Evolutionary conservation across 257 asterid species (phyloP).

Genomic region (Hygrophila difformis): DNA sequence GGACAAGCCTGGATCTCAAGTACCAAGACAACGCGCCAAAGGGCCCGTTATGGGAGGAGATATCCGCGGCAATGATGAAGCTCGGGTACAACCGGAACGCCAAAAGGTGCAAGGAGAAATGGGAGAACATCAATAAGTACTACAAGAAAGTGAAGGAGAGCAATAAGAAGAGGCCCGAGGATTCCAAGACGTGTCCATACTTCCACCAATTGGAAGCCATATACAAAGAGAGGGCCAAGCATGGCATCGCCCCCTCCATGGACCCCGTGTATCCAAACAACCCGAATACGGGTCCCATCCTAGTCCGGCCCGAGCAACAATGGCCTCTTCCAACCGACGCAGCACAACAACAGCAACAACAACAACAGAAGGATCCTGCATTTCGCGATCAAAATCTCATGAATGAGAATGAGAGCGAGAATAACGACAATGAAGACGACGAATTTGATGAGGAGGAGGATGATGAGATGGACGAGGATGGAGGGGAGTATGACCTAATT

Average conservation of each 20-base stretch:
- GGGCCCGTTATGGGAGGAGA: slow-evolving; percentile 66
- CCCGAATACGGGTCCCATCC: slow-evolving; percentile 30
- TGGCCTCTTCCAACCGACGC: slow-evolving; percentile 33
- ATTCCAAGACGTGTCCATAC: slow-evolving; percentile 64
- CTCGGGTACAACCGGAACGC: slow-evolving; percentile 51
- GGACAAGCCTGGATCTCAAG: slow-evolving; percentile 41
- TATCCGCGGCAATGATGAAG: slow-evolving; percentile 40
- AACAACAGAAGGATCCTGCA: slow-evolving; percentile 12
- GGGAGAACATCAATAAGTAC: slow-evolving; percentile 73
- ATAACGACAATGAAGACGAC: slow-evolving; percentile 12
- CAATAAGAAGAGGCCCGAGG: slow-evolving; percentile 49
- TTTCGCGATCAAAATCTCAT: slow-evolving; percentile 22
- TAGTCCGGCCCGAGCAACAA: slow-evolving; percentile 59
- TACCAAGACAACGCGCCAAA: slow-evolving; percentile 56
- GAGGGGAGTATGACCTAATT: slow-evolving; percentile 35
- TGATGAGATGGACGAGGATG: slow-evolving; percentile 27
- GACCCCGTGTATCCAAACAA: slow-evolving; percentile 19
- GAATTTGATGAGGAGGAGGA: slow-evolving; percentile 19
- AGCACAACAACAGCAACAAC: no score
- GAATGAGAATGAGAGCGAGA: slow-evolving; percentile 22
- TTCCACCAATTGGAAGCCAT: slow-evolving; percentile 49
- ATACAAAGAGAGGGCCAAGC: slow-evolving; percentile 37
- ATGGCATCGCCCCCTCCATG: slow-evolving; percentile 11
- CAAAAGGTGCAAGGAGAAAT: slow-evolving; percentile 64
- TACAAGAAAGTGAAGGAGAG: slow-evolving; percentile 67